phyloP scores from a whole-genome alignment of 1,139 yeast genomes.

The Chernovozyma sophiae-reginae region DNA sequence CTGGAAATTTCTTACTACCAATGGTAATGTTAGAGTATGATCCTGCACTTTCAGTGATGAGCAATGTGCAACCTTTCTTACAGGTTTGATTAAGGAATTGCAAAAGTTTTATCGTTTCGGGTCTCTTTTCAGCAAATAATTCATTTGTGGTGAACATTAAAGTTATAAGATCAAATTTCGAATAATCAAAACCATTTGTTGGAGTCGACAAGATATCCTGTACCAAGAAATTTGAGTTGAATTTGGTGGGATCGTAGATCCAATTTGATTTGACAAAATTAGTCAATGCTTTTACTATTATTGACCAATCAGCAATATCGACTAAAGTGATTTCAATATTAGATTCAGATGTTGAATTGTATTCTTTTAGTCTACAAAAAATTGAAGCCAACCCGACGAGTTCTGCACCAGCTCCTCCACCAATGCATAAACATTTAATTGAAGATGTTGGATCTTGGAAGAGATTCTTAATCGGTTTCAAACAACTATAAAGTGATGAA shows the following conservation, averaged over 20 bases:
- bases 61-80: slow-evolving; percentile 50
- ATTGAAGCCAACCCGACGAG: slow-evolving; percentile 65
- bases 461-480: slow-evolving; percentile 38
- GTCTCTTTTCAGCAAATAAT: slow-evolving; percentile 64
- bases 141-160: slow-evolving; percentile 84
- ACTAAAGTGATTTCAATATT: slow-evolving; percentile 48
- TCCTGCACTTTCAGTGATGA: slow-evolving; percentile 86
- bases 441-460: slow-evolving; percentile 26
- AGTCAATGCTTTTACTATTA: slow-evolving; percentile 43
- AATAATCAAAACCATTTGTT: background rate
- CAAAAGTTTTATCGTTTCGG: slow-evolving; percentile 57
- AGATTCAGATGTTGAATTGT: slow-evolving; percentile 27
- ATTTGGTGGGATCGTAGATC: slow-evolving; percentile 40
- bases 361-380: slow-evolving; percentile 47
- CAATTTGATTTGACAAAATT: slow-evolving; percentile 45
- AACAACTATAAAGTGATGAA: slow-evolving; percentile 55
- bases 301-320: slow-evolving; percentile 78
- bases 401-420: slow-evolving; percentile 92
- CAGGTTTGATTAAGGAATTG: slow-evolving; percentile 48
- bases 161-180: slow-evolving; percentile 49
- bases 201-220: slow-evolving; percentile 41
- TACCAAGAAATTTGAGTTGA: slow-evolving; percentile 44
- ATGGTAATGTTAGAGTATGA: slow-evolving; percentile 77
- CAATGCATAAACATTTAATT: slow-evolving; percentile 56
- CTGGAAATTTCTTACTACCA: slow-evolving; percentile 75